Evolutionary conservation across 2,329 filamentous ascomycete species (phyloP).

Genomic region (Bretziella fagacearum): DNA sequence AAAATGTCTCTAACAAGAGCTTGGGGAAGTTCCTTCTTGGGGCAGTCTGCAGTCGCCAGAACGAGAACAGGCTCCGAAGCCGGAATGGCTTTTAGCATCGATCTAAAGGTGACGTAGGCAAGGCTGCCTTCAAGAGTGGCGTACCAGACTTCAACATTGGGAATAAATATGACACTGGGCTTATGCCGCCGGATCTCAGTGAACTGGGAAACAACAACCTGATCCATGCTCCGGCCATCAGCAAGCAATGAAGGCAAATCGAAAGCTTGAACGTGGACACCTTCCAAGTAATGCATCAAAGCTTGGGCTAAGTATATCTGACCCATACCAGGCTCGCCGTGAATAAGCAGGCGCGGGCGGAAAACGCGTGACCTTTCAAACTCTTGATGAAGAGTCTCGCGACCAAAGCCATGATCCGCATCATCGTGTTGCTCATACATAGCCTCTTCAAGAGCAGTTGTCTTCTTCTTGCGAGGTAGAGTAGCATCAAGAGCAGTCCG

Average conservation of each 20-base stretch:
- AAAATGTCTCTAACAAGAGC: constrained; percentile 64
- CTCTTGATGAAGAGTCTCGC: constrained; percentile 56
- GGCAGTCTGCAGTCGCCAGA: constrained; percentile 65
- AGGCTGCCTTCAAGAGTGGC: constrained; percentile 42
- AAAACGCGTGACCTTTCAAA: constrained; percentile 84
- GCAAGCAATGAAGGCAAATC: constrained; percentile 76
- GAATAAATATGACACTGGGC: constrained; percentile 88
- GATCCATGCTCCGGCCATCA: constrained; percentile 70
- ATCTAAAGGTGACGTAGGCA: constrained; percentile 64
- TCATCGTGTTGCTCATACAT: constrained; percentile 78
- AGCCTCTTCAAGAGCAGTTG: constrained; percentile 83
- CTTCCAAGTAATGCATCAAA: constrained; percentile 78
- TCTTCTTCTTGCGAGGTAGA: constrained; percentile 68
- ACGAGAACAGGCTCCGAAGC: constrained; percentile 81
- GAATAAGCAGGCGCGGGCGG: constrained; percentile 69
- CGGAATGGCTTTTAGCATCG: constrained; percentile 65
- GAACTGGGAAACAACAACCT: constrained; percentile 79
- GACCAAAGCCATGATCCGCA: constrained; percentile 64
- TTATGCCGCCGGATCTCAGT: constrained; percentile 87
- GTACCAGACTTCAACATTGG: constrained; percentile 80
- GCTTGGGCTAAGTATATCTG: constrained; percentile 79
- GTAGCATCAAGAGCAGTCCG: constrained; percentile 53
- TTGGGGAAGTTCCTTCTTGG: constrained; percentile 41
- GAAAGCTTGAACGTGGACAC: constrained; percentile 85
- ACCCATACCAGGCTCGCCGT: constrained; percentile 77